Conservation (phyloP, 495 filamentous ascomycete genomes). For the Physcia stellaris region DNA sequence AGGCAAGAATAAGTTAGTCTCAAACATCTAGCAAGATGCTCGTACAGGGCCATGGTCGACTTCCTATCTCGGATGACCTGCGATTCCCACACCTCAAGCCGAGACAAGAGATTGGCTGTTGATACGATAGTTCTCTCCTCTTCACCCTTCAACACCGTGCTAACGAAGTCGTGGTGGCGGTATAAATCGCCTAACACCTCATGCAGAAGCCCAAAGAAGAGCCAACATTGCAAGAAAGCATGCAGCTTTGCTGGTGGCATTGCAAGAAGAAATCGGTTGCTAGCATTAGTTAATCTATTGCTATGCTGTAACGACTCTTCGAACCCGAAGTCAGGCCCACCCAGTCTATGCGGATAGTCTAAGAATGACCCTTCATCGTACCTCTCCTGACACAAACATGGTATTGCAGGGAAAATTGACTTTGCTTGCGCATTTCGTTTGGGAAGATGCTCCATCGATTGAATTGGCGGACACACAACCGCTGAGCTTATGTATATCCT, state of each 20-base stretch:
- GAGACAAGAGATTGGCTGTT: slow-evolving; percentile 3
- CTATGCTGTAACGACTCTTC: neutral
- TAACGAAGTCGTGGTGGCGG: slow-evolving; percentile 5
- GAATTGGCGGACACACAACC: no score
- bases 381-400: neutral
- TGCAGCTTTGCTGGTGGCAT: neutral
- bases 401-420: neutral
- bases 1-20: slow-evolving; percentile 3
- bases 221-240: slow-evolving; percentile 7
- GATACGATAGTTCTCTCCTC: slow-evolving; percentile 4
- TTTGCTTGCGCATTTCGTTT: neutral
- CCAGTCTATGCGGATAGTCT: neutral
- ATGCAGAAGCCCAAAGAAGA: slow-evolving; percentile 8
- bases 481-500: no score
- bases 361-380: slow-evolving; percentile 1
- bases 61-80: neutral
- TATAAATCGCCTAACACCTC: slow-evolving; percentile 5
- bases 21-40: slow-evolving; percentile 4
- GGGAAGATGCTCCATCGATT: slow-evolving; percentile 6
- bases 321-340: neutral
- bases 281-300: neutral
- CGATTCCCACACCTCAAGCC: neutral
- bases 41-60: neutral
- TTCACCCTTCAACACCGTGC: neutral
- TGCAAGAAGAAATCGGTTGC: neutral